phyloP scores from a whole-genome alignment of 768 basidiomycete genomes.

The Psilocybe tampanensis region DNA sequence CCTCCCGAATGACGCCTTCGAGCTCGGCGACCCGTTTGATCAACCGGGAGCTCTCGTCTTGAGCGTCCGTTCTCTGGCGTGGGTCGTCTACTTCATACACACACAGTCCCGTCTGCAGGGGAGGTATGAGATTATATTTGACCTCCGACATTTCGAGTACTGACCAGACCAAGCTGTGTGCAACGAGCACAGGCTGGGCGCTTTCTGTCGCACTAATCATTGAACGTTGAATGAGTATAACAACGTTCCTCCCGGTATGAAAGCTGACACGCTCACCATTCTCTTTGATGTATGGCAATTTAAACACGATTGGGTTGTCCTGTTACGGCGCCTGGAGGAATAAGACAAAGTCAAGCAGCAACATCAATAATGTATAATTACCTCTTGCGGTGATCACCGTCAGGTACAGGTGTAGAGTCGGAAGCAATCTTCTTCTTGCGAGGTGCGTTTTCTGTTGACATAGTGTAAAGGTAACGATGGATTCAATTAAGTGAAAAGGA shows the following conservation, averaged over 20 bases:
- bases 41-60: conserved; percentile 67
- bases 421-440: conserved; percentile 29
- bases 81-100: conserved; percentile 86
- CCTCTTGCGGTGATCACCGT: conserved; percentile 28
- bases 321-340: conserved; percentile 55
- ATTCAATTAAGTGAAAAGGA: background rate
- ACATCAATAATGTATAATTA: conserved; percentile 1
- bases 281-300: conserved; percentile 77
- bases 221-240: background rate
- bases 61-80: conserved; percentile 50
- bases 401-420: conserved; percentile 32
- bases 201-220: conserved; percentile 46
- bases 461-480: conserved; percentile 8
- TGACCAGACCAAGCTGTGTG: conserved; percentile 51
- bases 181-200: conserved; percentile 53
- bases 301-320: conserved; percentile 73
- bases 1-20: conserved; percentile 84
- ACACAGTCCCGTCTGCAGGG: conserved; percentile 69
- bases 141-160: conserved; percentile 9
- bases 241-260: background rate
- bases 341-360: conserved; percentile 3
- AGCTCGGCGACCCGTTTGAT: conserved; percentile 80
- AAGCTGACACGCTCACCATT: conserved; percentile 50
- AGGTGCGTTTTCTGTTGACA: conserved; percentile 32
- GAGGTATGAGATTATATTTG: conserved; percentile 2